Evolutionary conservation across 805 yeast genomes (phyloP), one percentile per base, ranked within the genome.

Genomic region (Starmerella geochares): DNA sequence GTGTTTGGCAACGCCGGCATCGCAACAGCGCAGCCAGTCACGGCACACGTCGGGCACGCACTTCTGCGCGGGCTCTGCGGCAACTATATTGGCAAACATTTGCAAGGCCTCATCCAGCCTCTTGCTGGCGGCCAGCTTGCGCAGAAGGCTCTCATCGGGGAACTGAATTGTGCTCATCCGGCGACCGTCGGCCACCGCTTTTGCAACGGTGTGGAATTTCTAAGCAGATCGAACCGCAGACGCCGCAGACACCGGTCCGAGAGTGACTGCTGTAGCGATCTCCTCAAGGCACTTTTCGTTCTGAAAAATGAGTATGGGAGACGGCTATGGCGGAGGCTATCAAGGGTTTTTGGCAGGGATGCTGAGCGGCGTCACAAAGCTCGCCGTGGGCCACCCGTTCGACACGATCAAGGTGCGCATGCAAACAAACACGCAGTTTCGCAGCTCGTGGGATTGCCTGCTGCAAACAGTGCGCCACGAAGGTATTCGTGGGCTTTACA

Each of bases 331-430:
- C 9, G 53, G 60, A 11, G 62, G 62, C 31, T 50, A 51, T 42
- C 25, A 36, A 52, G 95, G 95, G 19, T 87, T 86, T 61, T 75
- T 86, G 20, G 95, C 95, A 2, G 96, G 96, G 7, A 78, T 83
- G 60, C 83, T 83, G 61, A 81, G 90, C 0, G 96, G 96, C 20
- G 77, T 85, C 21, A 82, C 85, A 59, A 87, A 87, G 63, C 83
- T 87, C 58, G 79, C 82, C 0, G 95, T 87, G 9, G 96, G 96
- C 2, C 96, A 86, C 65, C 95, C 96, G 40, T 65, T 87, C 58
- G 96, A 87, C 64, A 84, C 95, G 1, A 80, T 87, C 55, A 86
- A 86, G 61, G 95, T 86, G 16, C 71, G 96, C 48, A 69, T 86
- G 47, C 96, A 86, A 60, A 81, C 86, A 1, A 77, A 81, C 8